These are phyloP conservation scores for Fonsecaea monophora DNA, from an alignment of 2,329 filamentous ascomycete genomes.

Conservation along the genomic window DNA sequence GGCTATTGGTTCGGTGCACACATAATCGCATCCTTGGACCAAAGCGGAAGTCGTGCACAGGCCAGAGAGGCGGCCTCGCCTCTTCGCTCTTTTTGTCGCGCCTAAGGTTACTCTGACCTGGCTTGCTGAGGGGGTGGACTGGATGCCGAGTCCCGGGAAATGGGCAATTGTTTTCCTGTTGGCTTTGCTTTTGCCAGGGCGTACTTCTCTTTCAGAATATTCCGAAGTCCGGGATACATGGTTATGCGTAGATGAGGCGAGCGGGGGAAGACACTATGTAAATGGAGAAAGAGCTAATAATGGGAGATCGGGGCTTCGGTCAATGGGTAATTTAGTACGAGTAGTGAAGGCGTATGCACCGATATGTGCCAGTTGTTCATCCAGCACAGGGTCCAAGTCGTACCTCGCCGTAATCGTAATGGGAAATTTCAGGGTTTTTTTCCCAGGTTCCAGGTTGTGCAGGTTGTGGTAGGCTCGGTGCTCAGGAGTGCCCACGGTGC, in stretches of 20 bases:
- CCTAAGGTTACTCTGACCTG: constrained; percentile 13
- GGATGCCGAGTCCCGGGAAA: background rate
- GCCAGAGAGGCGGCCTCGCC: constrained; percentile 1
- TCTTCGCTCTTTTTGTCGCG: constrained; percentile 20
- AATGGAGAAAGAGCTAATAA: background rate
- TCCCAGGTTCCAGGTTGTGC: too few relatives aligned
- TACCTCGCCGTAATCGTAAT: background rate
- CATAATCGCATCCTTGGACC: constrained; percentile 15
- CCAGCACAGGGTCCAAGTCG: constrained; percentile 10
- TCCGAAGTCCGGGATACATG: constrained; percentile 10
- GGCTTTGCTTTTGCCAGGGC: background rate
- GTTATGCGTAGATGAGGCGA: background rate
- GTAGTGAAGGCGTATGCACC: constrained; percentile 2
- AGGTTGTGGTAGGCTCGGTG: background rate
- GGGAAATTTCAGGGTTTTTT: background rate
- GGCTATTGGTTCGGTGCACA: constrained; percentile 7
- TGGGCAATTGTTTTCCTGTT: background rate
- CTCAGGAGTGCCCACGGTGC: background rate
- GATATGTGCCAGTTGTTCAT: constrained; percentile 21
- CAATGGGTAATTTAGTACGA: background rate
- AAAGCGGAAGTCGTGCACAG: constrained; percentile 21
- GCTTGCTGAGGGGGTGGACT: background rate
- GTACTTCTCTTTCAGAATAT: background rate
- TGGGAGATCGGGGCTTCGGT: background rate
- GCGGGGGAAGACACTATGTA: background rate